Percentiles rank a stretch among this genome's conserved stretches.
Evolutionary conservation across 2,329 filamentous ascomycete species (phyloP).

Genomic region (Immersiporthe knoxdaviesiana): DNA sequence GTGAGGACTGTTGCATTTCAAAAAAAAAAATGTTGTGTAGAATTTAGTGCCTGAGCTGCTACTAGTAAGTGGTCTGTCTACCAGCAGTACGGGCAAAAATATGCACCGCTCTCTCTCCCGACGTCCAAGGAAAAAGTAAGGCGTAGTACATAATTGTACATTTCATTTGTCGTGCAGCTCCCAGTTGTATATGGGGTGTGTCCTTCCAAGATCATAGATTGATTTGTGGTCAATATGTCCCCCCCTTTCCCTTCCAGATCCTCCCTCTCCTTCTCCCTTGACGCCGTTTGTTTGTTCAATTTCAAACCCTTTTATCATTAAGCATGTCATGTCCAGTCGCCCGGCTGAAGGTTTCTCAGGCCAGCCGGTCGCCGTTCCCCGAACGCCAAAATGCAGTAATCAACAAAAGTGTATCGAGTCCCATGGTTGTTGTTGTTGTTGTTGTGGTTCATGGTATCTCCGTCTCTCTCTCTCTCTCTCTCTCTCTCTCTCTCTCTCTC

Average conservation of each 20-base stretch:
- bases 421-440: not conserved
- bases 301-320: slow-evolving; percentile 10
- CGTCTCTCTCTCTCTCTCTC: not conserved
- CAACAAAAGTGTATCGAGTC: not conserved
- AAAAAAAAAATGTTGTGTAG: not conserved
- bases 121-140: not conserved
- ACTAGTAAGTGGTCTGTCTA: not conserved
- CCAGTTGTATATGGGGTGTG: not conserved
- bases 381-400: not conserved
- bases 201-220: not conserved
- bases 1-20: not conserved
- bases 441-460: not conserved
- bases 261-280: not conserved
- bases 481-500: not conserved
- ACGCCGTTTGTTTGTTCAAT: not conserved
- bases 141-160: slow-evolving; percentile 6
- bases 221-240: not conserved
- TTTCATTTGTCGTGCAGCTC: slow-evolving; percentile 7
- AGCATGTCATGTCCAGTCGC: slow-evolving; percentile 6
- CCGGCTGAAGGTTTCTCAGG: slow-evolving; percentile 2
- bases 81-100: not conserved
- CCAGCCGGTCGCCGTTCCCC: not conserved
- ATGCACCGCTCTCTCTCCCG: not conserved
- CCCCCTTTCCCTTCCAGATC: not conserved
- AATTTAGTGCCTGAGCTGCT: not conserved